Base-by-base conservation (phyloP, 2,329 filamentous ascomycete genomes). In the Coniochaeta sp. region DNA sequence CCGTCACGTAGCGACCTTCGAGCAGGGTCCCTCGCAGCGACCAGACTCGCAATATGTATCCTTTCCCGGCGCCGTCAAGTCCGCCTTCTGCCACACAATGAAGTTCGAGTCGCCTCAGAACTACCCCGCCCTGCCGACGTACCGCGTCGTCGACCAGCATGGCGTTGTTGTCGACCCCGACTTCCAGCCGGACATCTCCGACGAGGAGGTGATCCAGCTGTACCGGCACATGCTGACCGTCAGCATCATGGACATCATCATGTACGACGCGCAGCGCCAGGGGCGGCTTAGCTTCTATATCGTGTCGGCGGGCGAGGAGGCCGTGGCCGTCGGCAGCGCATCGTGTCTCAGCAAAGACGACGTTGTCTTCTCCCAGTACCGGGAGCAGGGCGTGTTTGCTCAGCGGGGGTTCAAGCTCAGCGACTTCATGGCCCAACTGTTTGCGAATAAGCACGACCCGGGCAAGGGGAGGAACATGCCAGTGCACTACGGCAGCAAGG, bases 221-320 rank as follows among this genome's bases (percentile, higher is more conserved):
- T 88, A 88, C 72, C 81, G 77, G 61, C 83, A 87, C 67, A 89
- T 89, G 87, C 68, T 89, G 10, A 82, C 79, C 38, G 78, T 88
- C 10, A 86, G 89, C 60, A 89, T 98, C 66, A 95, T 99, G 91
- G 95, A 99, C 71, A 74, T 96, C 59, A 90, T 98, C 72, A 98
- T 98, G 93, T 97, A 96, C 70, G 95, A 99, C 70, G 93, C 95
- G 0, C 95, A 99, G 75, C 83, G 95, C 54, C 95, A 99, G 75
- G 93, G 93, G n/a, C 86, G 91, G 22, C 77, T 96, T 60, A 93
- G 89, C 73, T 99, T 99, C 76, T 99, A 99, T 75, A 98, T 99
- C 90, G 93, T 93, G 69, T 93, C 90, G 40, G 90, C 92, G 0
- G 93, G 93, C 61, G 93, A 97, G 77, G 95, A 99, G 79, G 95